Base-by-base conservation (phyloP, 2,329 filamentous ascomycete species). In the Colletotrichum endophyticum region DNA sequence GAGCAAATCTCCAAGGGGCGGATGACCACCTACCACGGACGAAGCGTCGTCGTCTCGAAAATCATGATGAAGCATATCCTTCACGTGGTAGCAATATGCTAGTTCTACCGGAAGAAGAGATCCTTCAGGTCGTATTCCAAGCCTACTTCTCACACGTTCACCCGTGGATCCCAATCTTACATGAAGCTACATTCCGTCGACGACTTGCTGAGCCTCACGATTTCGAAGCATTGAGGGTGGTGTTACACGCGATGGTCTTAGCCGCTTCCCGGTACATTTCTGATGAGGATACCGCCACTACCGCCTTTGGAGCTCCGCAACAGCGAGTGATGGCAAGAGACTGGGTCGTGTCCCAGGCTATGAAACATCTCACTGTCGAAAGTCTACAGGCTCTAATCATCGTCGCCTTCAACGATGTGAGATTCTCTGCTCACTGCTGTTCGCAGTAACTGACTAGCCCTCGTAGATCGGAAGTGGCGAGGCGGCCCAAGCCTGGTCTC, bases 141-240 rank as follows among this genome's bases (percentile, higher is more conserved):
- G 79, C 82, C 6, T 86, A 86, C 73, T 86, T 86, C 71, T 75
- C 76, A 9, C 77, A 80, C 15, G 81, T 86, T 2, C 85, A 86
- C 57, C 85, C 85, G 0, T 87, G 84, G 82, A 84, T 84, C n/a
- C 84, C 84, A 0, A 83, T 86, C 57, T 69, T 86, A 8, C 84
- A 85, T 69, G 80, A 85, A 69, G 78, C 70, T n/a, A 75, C 81
- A 2, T 81, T 84, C 28, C 80, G 80, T 1, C 67, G 70, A 15
- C 79, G 82, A 3, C 66, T 85, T 4, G 22, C 68, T 7, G 76
- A 82, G 28, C 69, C 79, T 9, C 22, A 39, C 1, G 79, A 83
- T 12, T 78, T 78, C 8, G 66, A 72, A 2, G 80, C 79, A 16
- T 71, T 86, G 19, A 74, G 78, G 4, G 80, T 84, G 2, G 77